Evolutionary conservation across 208 protist species (phyloP).

Genomic region (Crithidia brevicula): DNA sequence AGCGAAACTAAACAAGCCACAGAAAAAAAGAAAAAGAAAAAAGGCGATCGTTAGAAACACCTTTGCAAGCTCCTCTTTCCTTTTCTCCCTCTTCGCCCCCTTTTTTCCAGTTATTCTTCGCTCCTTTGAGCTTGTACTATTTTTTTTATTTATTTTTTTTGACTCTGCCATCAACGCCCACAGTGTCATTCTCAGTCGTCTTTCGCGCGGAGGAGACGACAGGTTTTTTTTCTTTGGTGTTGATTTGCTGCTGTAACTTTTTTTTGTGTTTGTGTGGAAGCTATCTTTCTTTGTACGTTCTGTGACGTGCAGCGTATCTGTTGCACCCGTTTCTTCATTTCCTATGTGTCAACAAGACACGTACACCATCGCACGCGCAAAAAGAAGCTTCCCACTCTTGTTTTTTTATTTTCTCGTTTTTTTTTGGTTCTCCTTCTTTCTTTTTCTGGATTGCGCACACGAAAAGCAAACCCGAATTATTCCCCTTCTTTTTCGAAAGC

Average conservation of each 20-base stretch:
- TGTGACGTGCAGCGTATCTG: conserved; percentile 7
- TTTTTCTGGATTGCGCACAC: background rate
- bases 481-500: background rate
- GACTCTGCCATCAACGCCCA: too few species aligned
- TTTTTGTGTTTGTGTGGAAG: too few species aligned
- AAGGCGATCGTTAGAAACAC: too few species aligned
- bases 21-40: too few species aligned
- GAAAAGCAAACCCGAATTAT: background rate
- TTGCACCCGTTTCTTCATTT: background rate
- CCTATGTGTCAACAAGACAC: conserved; percentile 7
- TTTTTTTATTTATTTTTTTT: background rate
- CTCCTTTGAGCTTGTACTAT: background rate
- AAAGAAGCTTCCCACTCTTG: background rate
- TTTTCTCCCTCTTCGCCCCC: too few species aligned
- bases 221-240: conserved; percentile 5
- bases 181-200: too few species aligned
- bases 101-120: conserved; percentile 6
- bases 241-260: background rate
- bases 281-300: background rate
- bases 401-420: background rate
- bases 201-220: too few species aligned
- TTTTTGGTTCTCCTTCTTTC: background rate
- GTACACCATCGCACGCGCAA: background rate
- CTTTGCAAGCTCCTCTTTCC: too few species aligned
- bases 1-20: too few species aligned